Evolutionary conservation across 2,329 filamentous ascomycete genomes (phyloP).

Genomic region (Pseudogymnoascus sp.): DNA sequence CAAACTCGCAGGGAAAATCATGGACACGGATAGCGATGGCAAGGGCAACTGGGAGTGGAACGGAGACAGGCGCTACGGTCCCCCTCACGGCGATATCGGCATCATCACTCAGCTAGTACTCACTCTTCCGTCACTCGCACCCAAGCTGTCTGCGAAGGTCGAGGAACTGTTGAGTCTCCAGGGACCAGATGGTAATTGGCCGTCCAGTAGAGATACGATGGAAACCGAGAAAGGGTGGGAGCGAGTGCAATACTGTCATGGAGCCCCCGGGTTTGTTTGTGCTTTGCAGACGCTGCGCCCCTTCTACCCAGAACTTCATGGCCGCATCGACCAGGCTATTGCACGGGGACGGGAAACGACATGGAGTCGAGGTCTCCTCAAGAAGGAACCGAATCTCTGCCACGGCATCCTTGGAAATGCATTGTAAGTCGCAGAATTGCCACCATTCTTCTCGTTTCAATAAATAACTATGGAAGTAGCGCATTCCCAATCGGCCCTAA

Average conservation of each 20-base stretch:
- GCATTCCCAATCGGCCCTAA: background rate
- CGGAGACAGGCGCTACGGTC: slow-evolving; percentile 55
- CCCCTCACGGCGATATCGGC: slow-evolving; percentile 60
- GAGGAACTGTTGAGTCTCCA: slow-evolving; percentile 52
- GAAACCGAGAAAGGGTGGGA: background rate
- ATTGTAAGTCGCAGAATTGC: slow-evolving; percentile 27
- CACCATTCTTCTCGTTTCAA: background rate
- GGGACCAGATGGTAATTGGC: slow-evolving; percentile 56
- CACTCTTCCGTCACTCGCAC: slow-evolving; percentile 36
- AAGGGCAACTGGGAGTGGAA: slow-evolving; percentile 54
- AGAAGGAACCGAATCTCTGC: slow-evolving; percentile 58
- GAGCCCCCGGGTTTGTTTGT: slow-evolving; percentile 54
- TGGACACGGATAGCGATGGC: slow-evolving; percentile 38
- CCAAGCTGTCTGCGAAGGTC: slow-evolving; percentile 45
- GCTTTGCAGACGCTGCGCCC: slow-evolving; percentile 49
- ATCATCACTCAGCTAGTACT: slow-evolving; percentile 63
- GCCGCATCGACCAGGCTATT: slow-evolving; percentile 47
- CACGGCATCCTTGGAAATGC: slow-evolving; percentile 60
- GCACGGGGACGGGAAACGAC: slow-evolving; percentile 44
- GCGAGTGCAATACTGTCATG: slow-evolving; percentile 61
- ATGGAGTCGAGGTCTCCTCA: slow-evolving; percentile 51
- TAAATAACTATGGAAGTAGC: background rate
- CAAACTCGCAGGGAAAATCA: slow-evolving; percentile 51
- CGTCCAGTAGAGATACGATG: slow-evolving; percentile 20
- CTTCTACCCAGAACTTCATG: slow-evolving; percentile 47